These are phyloP conservation scores for Boeremia lycopersici DNA, from an alignment of 2,329 filamentous ascomycete species.

Conservation along the genomic window DNA sequence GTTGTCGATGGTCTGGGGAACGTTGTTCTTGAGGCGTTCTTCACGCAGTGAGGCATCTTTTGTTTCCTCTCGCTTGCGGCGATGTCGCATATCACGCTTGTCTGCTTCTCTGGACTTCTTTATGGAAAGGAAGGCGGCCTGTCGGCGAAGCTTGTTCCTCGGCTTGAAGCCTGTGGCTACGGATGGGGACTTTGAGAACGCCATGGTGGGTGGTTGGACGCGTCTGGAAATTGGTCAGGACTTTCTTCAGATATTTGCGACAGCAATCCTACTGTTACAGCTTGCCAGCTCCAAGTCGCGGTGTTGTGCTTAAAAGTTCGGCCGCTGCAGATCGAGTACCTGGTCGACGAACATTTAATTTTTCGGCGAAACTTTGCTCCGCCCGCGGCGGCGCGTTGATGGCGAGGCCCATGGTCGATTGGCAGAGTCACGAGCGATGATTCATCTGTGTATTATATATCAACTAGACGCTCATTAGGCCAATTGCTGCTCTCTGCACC, in stretches of 20 bases:
- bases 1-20: constrained; percentile 59
- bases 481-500: constrained; percentile 26
- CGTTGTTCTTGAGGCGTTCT: constrained; percentile 76
- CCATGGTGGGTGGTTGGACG: constrained; percentile 49
- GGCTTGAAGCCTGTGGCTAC: constrained; percentile 60
- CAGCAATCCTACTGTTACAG: not conserved
- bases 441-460: constrained; percentile 24
- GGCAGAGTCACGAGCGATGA: constrained; percentile 5
- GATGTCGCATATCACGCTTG: constrained; percentile 77
- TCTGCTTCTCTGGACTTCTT: constrained; percentile 78
- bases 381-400: constrained; percentile 7
- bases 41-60: constrained; percentile 78
- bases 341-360: constrained; percentile 19
- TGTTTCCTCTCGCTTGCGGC: constrained; percentile 82
- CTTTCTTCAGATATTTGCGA: not conserved
- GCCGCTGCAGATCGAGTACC: not conserved
- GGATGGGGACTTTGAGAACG: constrained; percentile 54
- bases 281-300: not conserved
- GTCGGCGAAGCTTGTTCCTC: constrained; percentile 79
- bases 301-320: not conserved
- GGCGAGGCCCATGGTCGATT: not conserved
- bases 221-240: not conserved
- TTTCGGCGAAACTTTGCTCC: constrained; percentile 12
- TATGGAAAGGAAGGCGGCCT: constrained; percentile 77
- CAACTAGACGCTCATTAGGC: constrained; percentile 21